Percentiles rank a stretch among this genome's conserved stretches.
phyloP scores from a whole-genome alignment of 1,139 yeast species.

The Arxiozyma slooffiae region DNA sequence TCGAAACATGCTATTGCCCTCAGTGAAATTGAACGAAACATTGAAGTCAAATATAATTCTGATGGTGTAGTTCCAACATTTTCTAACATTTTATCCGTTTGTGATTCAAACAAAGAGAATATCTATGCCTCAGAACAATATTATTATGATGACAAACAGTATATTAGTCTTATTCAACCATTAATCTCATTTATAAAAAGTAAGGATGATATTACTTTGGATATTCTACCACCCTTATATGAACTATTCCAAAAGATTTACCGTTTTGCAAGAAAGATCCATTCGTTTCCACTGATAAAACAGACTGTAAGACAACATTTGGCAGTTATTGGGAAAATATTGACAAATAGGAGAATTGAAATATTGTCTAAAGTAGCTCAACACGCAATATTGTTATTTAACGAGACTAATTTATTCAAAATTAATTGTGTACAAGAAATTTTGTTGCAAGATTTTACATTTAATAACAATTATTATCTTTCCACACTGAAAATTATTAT shows the following conservation, averaged over 20 bases:
- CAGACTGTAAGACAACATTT: constrained; percentile 20
- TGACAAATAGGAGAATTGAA: constrained; percentile 10
- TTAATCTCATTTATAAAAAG: not conserved
- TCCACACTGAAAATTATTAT: constrained; percentile 23
- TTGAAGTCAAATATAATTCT: not conserved
- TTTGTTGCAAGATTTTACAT: constrained; percentile 21
- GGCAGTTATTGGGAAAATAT: constrained; percentile 18
- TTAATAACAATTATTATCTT: constrained; percentile 19
- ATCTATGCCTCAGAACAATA: not conserved
- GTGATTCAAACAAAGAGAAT: not conserved
- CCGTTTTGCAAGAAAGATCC: constrained; percentile 12
- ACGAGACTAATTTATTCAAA: constrained; percentile 16
- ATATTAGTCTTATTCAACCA: not conserved
- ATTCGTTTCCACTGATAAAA: constrained; percentile 13
- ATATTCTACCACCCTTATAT: constrained; percentile 4
- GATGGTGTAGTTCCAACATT: not conserved
- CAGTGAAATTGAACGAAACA: constrained; percentile 15
- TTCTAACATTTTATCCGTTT: not conserved
- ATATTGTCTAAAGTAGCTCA: constrained; percentile 7
- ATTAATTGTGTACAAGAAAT: constrained; percentile 16
- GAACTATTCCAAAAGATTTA: constrained; percentile 10
- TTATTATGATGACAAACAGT: not conserved
- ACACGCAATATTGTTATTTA: constrained; percentile 19
- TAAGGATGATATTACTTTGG: not conserved
- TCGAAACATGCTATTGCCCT: constrained; percentile 18